Base-by-base conservation (phyloP, 805 yeast genomes). In the Naumovozyma castellii region DNA sequence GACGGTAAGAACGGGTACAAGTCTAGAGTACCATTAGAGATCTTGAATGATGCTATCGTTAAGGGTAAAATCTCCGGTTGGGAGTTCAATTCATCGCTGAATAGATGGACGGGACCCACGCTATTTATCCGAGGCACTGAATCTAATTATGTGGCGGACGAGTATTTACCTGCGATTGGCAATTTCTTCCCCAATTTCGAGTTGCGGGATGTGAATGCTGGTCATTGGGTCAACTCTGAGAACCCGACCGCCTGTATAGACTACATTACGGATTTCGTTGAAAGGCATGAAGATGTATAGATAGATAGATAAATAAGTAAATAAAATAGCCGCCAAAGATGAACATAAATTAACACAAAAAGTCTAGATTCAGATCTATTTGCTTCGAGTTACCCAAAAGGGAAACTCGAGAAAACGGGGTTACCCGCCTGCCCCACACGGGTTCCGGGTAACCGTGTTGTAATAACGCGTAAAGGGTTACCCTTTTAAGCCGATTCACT, bases 201-300 rank as follows among this genome's bases (percentile, higher is more conserved):
- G 44, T 62, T 84, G 12, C 67, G 73, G 34, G 95, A 83, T 53
- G 66, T 92, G 18, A 80, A 84, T 15, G 75, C 88, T 0, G 96
- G 96, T 2, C 98, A 90, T 60, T 90, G 97, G 95, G 74, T 88
- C 13, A 85, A 85, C 47, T 76, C 85, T 32, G 97, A 90, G 54
- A 80, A 81, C 48, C 95, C 97, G 1, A 50, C 66, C 5, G 94
- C 80, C 53, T 86, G 90, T 46, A 66, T 84, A 18, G 74, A 69
- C 3, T 62, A 65, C 5, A 75, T 84, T 13, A 69, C 67, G 20
- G 81, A 80, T 20, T 88, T 78, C 62, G 68, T 85, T 4, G 76
- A 75, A 32, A 57, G 66, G 40, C 54, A 62, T 33, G 68, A 62
- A 36, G 69, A 66, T 19, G 14, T 13, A 19, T 22, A 17, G 22